Conservation (phyloP, 768 basidiomycete genomes). For the Tephrocybe sp. region DNA sequence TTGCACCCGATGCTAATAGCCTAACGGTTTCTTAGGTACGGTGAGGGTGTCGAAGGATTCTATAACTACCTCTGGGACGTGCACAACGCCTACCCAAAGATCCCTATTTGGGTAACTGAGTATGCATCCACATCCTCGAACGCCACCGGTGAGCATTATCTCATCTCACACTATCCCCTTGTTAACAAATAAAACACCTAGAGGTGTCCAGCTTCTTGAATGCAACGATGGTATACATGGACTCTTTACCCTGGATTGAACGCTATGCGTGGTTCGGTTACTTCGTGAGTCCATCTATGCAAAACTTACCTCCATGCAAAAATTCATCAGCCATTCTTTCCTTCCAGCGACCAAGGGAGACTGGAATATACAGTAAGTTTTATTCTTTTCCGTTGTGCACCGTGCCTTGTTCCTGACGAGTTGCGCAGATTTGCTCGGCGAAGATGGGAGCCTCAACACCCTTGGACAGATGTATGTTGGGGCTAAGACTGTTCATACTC, state of each 20-base stretch:
- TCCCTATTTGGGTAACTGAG: slow-evolving; percentile 66
- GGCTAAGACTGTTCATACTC: slow-evolving; percentile 43
- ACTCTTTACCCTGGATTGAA: slow-evolving; percentile 55
- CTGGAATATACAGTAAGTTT: slow-evolving; percentile 41
- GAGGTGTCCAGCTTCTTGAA: slow-evolving; percentile 59
- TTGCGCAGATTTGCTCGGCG: slow-evolving; percentile 39
- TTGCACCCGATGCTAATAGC: slow-evolving; percentile 24
- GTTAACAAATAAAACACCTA: slow-evolving; percentile 8
- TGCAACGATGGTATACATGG: slow-evolving; percentile 54
- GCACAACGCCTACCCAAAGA: slow-evolving; percentile 46
- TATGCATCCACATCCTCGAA: slow-evolving; percentile 56
- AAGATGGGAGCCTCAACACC: slow-evolving; percentile 43
- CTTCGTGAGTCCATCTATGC: slow-evolving; percentile 35
- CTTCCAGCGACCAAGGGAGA: slow-evolving; percentile 39
- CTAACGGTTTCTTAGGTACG: slow-evolving; percentile 49
- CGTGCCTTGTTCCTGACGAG: not conserved
- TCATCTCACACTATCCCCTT: not conserved
- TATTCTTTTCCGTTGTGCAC: not conserved
- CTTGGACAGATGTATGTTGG: slow-evolving; percentile 47
- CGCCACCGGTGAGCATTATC: slow-evolving; percentile 30
- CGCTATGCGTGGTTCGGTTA: slow-evolving; percentile 67
- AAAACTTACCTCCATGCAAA: not conserved
- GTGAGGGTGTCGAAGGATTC: slow-evolving; percentile 52
- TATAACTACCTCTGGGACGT: slow-evolving; percentile 55
- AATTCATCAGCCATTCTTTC: not conserved